Evolutionary conservation across 306 rosid genomes (phyloP), one percentile per base, ranked within the genome.

Genomic region (Prunus padus): DNA sequence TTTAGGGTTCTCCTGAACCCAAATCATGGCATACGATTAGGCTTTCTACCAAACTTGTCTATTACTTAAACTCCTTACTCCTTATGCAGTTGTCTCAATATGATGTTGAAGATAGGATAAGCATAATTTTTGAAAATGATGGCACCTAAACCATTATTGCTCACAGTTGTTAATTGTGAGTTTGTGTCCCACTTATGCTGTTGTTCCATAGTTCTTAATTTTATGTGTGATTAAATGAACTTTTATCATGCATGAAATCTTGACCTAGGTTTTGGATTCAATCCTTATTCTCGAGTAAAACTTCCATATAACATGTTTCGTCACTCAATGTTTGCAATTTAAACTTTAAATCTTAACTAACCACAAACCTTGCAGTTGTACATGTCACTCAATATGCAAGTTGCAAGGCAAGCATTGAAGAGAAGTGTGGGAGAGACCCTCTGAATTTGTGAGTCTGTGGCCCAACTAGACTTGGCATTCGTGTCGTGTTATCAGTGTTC

Each of bases 21-120:
- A 57, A 23, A 72, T 56, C 62, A 72, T 72, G 76, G 56, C 55
- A 23, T 28, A 28, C 49, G 30, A 73, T 60, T 73, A 26, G 77
- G 77, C 77, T 45, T 73, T 45, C n/a, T 44, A 45, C 59, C 20
- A 11, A 73, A 19, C 68, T 60, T 73, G 56, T 60, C 69, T 19
- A 6, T 73, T 73, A 61, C 47, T 64, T 73, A 73, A 26, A 60
- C 50, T 73, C 69, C 46, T 59, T 15, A 60, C 50, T 73, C 69
- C 46, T 59, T 15, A 59, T 45, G 46, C 57, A 59, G 54, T 60
- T 73, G 68, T 73, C 57, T 60, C 30, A 19, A 22, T 40, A 40
- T 45, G 66, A 14, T 54, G 49, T n/a, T 52, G 12, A 52, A 52
- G n/a, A 30, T 11, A 70, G 2, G 63, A 70, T 70, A 4, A 70